phyloP scores from a whole-genome alignment of 768 basidiomycete species.

The Rhizopogon salebrosus region DNA sequence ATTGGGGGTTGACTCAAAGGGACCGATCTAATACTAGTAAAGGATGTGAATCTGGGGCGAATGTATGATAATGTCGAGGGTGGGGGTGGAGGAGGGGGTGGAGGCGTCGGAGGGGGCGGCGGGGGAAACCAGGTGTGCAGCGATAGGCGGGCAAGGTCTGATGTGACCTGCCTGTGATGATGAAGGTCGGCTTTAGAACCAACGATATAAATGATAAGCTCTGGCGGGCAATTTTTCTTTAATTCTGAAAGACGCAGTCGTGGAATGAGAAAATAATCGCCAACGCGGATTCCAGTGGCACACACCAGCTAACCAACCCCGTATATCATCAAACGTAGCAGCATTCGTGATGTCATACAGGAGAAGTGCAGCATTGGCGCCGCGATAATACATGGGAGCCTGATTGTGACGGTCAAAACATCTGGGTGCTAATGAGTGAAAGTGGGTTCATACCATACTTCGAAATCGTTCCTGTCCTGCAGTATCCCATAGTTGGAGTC shows the following conservation, averaged over 20 bases:
- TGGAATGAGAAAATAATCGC: background rate
- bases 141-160: conserved; percentile 78
- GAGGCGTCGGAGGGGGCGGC: conserved; percentile 61
- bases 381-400: conserved; percentile 97
- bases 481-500: conserved; percentile 88
- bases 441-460: conserved; percentile 60
- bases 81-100: conserved; percentile 56
- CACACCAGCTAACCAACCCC: conserved; percentile 86
- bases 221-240: conserved; percentile 84
- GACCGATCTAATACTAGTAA: conserved; percentile 56
- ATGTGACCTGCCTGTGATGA: conserved; percentile 67
- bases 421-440: background rate
- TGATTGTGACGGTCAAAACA: conserved; percentile 25
- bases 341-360: conserved; percentile 94
- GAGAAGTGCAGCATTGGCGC: conserved; percentile 89
- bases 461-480: conserved; percentile 92
- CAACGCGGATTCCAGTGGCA: conserved; percentile 1
- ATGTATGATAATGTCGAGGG: conserved; percentile 34
- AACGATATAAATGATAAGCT: conserved; percentile 92
- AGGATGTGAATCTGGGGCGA: conserved; percentile 30
- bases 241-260: conserved; percentile 49
- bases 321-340: conserved; percentile 83
- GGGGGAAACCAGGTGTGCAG: conserved; percentile 88
- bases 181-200: conserved; percentile 87
- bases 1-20: conserved; percentile 41